Base-by-base conservation (phyloP, 768 basidiomycete species). In the Sarcomyxa edulis region DNA sequence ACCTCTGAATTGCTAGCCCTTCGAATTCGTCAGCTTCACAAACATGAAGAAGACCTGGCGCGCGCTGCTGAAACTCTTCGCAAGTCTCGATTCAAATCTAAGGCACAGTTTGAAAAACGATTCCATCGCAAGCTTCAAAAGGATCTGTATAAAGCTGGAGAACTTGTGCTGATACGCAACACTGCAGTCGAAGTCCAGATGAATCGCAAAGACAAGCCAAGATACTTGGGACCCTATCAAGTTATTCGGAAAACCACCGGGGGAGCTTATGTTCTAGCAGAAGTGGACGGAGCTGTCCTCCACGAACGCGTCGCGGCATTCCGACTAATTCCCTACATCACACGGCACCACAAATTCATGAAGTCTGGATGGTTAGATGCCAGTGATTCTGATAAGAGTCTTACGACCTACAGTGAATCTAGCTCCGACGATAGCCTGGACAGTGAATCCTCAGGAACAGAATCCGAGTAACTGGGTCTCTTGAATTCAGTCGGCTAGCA, bases 221-320 rank as follows among this genome's bases (percentile, higher is more conserved):
- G 60, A 2, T 71, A 67, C 40, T 32, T 62, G 10, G 68, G 67
- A n/a, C 67, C 66, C 0, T 58, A 60, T 41, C 43, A 59, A 1
- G 61, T 70, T 0, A 32, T 66, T 4, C 21, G 43, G 9, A 45
- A 48, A 5, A 60, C 54, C 6, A 32, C 27, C 7, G 56, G 58
- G 2, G 59, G 61, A 3, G 53, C 58, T 1, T 65, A 61, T 26
- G 45, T 58, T 4, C 41, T 65, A 0, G 47, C 48, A 3, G 60
- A 63, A 33, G 48, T 61, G 3, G 58, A 62, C 32, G 57, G 61
- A 1, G 33, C 57, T 0, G 29, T 61, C 7, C 57, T 52, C 1
- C 41, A 50, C 20, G 42, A 52, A 6, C 49, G 46, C 4, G 50
- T 56, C 8, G 54, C 48, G 0, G 53, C 54, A 1, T 62, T 56